Conservation (phyloP, 2,329 filamentous ascomycete genomes). For the Xylariaceae sp. region DNA sequence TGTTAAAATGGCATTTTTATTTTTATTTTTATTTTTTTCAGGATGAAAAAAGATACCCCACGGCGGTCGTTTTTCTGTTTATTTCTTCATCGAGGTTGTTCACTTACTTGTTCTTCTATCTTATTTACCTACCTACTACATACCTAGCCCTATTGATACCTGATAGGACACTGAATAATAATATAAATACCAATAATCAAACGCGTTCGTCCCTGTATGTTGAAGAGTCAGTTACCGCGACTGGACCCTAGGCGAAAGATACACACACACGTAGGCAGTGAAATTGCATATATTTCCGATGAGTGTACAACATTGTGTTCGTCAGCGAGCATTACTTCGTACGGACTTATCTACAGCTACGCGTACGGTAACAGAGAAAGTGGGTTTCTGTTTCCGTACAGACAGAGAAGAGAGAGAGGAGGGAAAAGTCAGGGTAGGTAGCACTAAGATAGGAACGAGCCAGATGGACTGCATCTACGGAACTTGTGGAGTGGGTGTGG, state of each 20-base stretch:
- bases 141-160: neutral
- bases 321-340: neutral
- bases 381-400: too few species aligned
- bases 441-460: slow-evolving; percentile 12
- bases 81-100: neutral
- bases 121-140: neutral
- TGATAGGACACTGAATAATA: neutral
- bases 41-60: slow-evolving; percentile 22
- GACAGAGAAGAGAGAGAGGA: too few species aligned
- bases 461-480: slow-evolving; percentile 2
- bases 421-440: neutral
- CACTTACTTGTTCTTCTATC: neutral
- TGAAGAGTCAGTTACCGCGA: too few species aligned
- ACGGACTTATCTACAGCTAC: too few species aligned
- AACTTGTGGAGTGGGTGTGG: slow-evolving; percentile 7
- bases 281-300: slow-evolving; percentile 1
- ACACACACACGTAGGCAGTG: neutral
- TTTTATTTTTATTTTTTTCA: neutral
- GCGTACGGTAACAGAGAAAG: too few species aligned
- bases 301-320: neutral
- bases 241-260: neutral
- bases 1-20: neutral
- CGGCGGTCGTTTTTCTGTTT: slow-evolving; percentile 17
- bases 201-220: too few species aligned
- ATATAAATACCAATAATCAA: neutral